These are phyloP conservation scores for Ophiostoma himal-ulmi DNA, from an alignment of 2,329 filamentous ascomycete genomes.

Conservation along the genomic window DNA sequence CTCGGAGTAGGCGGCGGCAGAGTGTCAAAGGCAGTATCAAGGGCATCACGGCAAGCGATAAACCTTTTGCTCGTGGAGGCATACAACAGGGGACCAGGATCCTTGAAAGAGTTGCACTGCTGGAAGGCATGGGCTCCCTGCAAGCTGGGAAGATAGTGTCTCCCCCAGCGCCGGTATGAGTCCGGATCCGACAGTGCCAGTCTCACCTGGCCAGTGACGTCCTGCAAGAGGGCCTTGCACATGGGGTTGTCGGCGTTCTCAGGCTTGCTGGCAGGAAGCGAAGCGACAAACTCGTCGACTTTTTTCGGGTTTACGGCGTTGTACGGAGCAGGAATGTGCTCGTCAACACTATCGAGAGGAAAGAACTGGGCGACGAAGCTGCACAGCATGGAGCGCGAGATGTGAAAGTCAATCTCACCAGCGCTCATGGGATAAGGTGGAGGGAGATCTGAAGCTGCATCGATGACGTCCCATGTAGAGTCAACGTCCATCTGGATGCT, in stretches of 20 bases:
- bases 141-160: constrained; percentile 53
- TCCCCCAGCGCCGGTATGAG: constrained; percentile 49
- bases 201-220: constrained; percentile 48
- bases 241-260: constrained; percentile 30
- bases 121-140: constrained; percentile 52
- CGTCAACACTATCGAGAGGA: constrained; percentile 35
- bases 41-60: constrained; percentile 41
- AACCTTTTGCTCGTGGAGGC: constrained; percentile 48
- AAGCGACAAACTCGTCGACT: constrained; percentile 11
- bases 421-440: constrained; percentile 28
- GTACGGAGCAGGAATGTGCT: constrained; percentile 32
- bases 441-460: neutral
- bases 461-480: neutral
- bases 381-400: constrained; percentile 47
- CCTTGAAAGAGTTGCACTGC: constrained; percentile 58
- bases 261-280: constrained; percentile 15
- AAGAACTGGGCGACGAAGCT: constrained; percentile 44
- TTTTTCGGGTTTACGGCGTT: constrained; percentile 19
- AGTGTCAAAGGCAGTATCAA: constrained; percentile 46
- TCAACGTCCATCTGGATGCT: neutral
- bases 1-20: constrained; percentile 42
- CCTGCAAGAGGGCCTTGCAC: constrained; percentile 45
- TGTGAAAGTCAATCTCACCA: constrained; percentile 45
- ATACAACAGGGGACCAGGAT: constrained; percentile 52
- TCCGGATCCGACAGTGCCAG: constrained; percentile 39